Conservation (phyloP, 2,329 filamentous ascomycete genomes). For the Cucurbitaria berberidis region DNA sequence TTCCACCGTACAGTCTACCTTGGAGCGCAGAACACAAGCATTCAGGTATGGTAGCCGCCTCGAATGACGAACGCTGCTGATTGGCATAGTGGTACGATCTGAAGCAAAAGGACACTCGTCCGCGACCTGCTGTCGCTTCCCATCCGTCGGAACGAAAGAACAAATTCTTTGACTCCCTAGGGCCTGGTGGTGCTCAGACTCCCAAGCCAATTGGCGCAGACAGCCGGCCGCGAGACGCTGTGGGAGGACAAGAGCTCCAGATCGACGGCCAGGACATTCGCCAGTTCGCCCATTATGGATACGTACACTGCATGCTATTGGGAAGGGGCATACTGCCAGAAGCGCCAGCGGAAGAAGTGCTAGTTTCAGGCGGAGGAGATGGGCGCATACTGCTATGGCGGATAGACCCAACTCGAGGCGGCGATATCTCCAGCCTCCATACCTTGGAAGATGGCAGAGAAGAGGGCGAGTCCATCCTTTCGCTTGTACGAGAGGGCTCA, state of each 20-base stretch:
- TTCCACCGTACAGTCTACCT: conserved; percentile 83
- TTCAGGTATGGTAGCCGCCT: conserved; percentile 53
- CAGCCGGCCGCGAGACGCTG: conserved; percentile 54
- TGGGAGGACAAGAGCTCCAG: conserved; percentile 73
- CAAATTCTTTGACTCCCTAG: conserved; percentile 90
- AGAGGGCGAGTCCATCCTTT: conserved; percentile 70
- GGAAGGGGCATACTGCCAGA: conserved; percentile 75
- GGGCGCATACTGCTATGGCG: conserved; percentile 95
- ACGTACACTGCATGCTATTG: conserved; percentile 95
- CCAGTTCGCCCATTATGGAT: conserved; percentile 93
- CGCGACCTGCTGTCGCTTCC: conserved; percentile 66
- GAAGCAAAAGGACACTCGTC: conserved; percentile 66
- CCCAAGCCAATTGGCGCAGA: conserved; percentile 70
- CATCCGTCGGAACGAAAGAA: conserved; percentile 81
- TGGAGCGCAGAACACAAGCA: conserved; percentile 91
- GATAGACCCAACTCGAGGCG: conserved; percentile 64
- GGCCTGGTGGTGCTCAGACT: conserved; percentile 80
- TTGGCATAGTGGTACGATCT: conserved; percentile 75
- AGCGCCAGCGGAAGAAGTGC: conserved; percentile 73
- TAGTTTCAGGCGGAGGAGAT: conserved; percentile 91
- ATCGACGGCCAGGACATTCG: conserved; percentile 80
- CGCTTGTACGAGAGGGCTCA: conserved; percentile 83
- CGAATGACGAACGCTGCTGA: conserved; percentile 8
- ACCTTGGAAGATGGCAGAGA: conserved; percentile 65
- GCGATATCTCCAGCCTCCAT: conserved; percentile 73